Evolutionary conservation across 352 stramenopile species (phyloP).

Genomic region (Globisporangium iwayamae): DNA sequence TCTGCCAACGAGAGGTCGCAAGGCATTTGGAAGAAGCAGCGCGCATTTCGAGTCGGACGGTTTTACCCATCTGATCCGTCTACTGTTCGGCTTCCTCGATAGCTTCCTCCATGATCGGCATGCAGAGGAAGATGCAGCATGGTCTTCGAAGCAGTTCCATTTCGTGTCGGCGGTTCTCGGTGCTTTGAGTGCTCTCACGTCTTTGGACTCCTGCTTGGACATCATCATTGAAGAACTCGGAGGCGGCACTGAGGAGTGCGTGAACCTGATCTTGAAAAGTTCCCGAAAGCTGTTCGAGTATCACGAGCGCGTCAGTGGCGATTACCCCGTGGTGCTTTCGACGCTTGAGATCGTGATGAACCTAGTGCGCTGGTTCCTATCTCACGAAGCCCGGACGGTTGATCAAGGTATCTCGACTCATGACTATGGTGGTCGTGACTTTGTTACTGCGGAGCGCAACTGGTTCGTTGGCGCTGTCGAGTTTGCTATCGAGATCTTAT

Average conservation of each 20-base stretch:
- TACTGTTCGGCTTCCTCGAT: conserved; percentile 51
- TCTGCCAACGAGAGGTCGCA: conserved; percentile 6
- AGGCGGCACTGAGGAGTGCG: conserved; percentile 46
- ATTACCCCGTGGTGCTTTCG: conserved; percentile 50
- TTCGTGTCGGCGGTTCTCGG: conserved; percentile 40
- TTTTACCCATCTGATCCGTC: conserved; percentile 43
- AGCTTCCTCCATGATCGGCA: conserved; percentile 43
- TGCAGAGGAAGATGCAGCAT: conserved; percentile 20
- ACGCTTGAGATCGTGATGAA: conserved; percentile 55
- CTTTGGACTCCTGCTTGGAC: conserved; percentile 29
- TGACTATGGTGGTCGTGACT: conserved; percentile 9
- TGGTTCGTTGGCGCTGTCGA: conserved; percentile 58
- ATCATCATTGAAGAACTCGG: conserved; percentile 46
- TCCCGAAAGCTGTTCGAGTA: conserved; percentile 61
- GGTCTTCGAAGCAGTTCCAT: conserved; percentile 35
- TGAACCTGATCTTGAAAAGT: conserved; percentile 49
- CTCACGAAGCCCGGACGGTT: conserved; percentile 35
- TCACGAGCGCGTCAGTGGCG: conserved; percentile 42
- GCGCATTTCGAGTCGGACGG: conserved; percentile 32
- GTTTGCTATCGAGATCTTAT: conserved; percentile 55
- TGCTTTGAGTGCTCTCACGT: conserved; percentile 38
- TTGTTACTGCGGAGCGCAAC: conserved; percentile 20
- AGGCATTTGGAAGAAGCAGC: background rate
- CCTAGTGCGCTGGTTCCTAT: conserved; percentile 55
- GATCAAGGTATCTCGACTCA: conserved; percentile 4